Conservation (phyloP, 805 yeast genomes). For the Ogataea populi-albae region DNA sequence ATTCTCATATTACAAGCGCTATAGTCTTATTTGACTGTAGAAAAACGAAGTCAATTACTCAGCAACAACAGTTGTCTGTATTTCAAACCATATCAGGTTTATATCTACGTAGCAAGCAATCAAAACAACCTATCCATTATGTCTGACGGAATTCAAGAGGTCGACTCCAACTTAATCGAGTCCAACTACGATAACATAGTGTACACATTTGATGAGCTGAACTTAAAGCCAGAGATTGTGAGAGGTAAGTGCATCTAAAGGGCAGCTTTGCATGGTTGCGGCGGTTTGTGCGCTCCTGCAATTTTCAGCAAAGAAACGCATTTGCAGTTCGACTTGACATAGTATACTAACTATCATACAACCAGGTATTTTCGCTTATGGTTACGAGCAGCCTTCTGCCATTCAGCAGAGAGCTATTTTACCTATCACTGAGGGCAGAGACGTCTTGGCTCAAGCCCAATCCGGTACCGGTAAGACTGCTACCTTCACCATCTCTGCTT, state of each 20-base stretch:
- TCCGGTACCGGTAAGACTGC: conserved; percentile 99
- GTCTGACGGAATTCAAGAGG: conserved; percentile 66
- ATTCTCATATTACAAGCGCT: conserved; percentile 4
- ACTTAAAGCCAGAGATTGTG: conserved; percentile 68
- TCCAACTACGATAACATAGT: conserved; percentile 94
- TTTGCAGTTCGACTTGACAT: no score
- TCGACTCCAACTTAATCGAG: conserved; percentile 81
- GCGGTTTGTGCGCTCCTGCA: no score
- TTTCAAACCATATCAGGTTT: no score
- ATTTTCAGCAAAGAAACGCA: no score
- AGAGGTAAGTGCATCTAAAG: conserved; percentile 57
- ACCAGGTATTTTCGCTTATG: conserved; percentile 77
- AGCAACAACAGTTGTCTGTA: no score
- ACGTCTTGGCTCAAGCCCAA: conserved; percentile 97
- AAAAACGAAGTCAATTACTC: no score
- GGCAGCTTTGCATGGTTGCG: no score
- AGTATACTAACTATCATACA: conserved; percentile 34
- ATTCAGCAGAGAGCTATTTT: conserved; percentile 96
- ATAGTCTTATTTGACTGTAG: no score
- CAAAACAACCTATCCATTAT: no score
- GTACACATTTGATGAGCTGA: conserved; percentile 70
- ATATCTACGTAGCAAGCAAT: no score
- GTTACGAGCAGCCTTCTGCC: conserved; percentile 95
- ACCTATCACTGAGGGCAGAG: conserved; percentile 92
- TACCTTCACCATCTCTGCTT: conserved; percentile 90